These are phyloP conservation scores for Pseudohyphozyma bogoriensis DNA, from an alignment of 768 basidiomycete genomes.

Conservation along the genomic window DNA sequence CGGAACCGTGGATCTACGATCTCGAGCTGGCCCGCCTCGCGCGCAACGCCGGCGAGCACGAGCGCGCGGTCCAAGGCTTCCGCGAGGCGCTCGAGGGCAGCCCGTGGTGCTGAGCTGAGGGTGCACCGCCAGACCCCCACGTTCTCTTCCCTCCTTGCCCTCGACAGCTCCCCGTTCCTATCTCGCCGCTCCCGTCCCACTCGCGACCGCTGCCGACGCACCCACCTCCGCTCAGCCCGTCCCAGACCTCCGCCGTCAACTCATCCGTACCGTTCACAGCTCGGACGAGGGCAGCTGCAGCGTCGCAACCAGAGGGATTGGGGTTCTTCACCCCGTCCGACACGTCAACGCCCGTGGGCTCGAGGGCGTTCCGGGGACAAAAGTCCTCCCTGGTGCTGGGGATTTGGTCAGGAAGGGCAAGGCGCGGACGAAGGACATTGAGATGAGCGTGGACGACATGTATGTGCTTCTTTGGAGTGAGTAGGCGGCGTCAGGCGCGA, in stretches of 20 bases:
- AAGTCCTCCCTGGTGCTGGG: no score
- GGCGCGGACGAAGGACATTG: slow-evolving; percentile 8
- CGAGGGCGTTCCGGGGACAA: no score
- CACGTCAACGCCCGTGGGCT: not conserved
- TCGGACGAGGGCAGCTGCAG: no score
- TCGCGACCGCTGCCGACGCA: slow-evolving; percentile 1
- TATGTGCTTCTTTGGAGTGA: not conserved
- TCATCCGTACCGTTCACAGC: not conserved
- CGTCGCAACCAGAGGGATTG: not conserved
- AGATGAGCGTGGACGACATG: slow-evolving; percentile 14
- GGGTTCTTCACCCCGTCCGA: slow-evolving; percentile 15
- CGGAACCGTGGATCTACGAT: slow-evolving; percentile 49
- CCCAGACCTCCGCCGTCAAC: slow-evolving; percentile 5
- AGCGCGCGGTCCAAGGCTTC: slow-evolving; percentile 62
- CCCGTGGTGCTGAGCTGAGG: slow-evolving; percentile 71
- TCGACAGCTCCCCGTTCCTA: not conserved
- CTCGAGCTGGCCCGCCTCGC: slow-evolving; percentile 70
- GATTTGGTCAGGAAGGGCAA: no score
- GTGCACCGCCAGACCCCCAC: slow-evolving; percentile 42
- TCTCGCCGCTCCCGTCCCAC: not conserved
- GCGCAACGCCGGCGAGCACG: slow-evolving; percentile 64
- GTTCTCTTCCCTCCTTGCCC: not conserved
- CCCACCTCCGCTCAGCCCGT: slow-evolving; percentile 9
- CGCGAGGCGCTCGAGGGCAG: slow-evolving; percentile 59
- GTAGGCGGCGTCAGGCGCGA: not conserved